Conservation (phyloP, 192 early-diverging fungal species). For the Dissophora globulifera region DNA sequence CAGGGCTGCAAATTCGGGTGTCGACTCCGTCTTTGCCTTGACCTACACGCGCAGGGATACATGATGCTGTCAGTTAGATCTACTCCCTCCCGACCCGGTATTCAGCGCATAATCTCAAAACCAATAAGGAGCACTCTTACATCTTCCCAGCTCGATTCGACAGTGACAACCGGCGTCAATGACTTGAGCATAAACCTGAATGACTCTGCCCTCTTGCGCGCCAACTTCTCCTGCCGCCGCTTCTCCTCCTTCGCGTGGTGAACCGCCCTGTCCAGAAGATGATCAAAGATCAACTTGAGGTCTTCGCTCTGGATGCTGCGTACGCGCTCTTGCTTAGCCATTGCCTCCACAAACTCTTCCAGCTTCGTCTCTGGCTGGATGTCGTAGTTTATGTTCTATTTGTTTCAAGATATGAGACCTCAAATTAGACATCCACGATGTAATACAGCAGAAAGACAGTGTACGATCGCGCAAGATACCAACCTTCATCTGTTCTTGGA, state of each 20-base stretch:
- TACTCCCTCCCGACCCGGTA: no score
- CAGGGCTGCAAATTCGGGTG: conserved; percentile 73
- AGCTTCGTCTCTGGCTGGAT: conserved; percentile 60
- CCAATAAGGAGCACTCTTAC: conserved; percentile 53
- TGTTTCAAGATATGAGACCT: neutral
- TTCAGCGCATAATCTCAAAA: no score
- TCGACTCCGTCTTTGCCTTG: conserved; percentile 35
- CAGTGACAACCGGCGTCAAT: conserved; percentile 67
- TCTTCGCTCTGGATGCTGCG: conserved; percentile 34
- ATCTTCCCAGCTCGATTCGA: conserved; percentile 75
- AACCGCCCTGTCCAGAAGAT: conserved; percentile 67
- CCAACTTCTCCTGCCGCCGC: conserved; percentile 72
- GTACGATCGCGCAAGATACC: no score
- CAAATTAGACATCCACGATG: no score
- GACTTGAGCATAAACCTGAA: conserved; percentile 79
- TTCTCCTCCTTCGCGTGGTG: conserved; percentile 75
- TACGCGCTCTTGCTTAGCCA: conserved; percentile 48
- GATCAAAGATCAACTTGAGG: conserved; percentile 62
- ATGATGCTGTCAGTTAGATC: conserved; percentile 5
- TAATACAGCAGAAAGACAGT: no score
- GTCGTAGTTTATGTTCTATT: conserved; percentile 56
- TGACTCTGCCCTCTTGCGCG: conserved; percentile 79
- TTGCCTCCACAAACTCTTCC: conserved; percentile 41
- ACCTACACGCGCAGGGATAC: conserved; percentile 7
- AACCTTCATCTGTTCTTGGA: conserved; percentile 74